Conservation (phyloP, 2,329 filamentous ascomycete genomes). For the Exophiala mesophila region DNA sequence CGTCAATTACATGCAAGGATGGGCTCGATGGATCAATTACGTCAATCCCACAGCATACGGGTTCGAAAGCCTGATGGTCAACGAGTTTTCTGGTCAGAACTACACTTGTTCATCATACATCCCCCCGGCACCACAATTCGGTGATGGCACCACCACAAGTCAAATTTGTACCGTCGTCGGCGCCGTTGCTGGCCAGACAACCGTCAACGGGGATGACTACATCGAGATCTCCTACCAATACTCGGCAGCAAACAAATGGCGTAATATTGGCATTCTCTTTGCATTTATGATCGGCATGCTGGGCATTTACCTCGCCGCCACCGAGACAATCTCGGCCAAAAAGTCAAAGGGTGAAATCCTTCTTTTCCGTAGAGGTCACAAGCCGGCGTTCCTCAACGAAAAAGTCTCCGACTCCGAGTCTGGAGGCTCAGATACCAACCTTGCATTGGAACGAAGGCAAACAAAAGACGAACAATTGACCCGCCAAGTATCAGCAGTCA, state of each 20-base stretch:
- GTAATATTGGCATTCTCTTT: constrained; percentile 66
- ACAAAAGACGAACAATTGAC: constrained; percentile 11
- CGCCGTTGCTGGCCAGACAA: constrained; percentile 47
- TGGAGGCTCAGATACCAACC: constrained; percentile 6
- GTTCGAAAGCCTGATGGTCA: constrained; percentile 56
- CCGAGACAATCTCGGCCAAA: constrained; percentile 60
- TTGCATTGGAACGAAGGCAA: constrained; percentile 11
- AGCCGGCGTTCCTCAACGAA: constrained; percentile 41
- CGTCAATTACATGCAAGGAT: constrained; percentile 54
- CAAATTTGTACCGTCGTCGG: constrained; percentile 63
- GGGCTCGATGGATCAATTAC: constrained; percentile 65
- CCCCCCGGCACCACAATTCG: constrained; percentile 46
- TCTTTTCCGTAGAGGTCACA: constrained; percentile 65
- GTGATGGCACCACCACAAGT: constrained; percentile 57
- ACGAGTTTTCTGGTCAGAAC: constrained; percentile 54
- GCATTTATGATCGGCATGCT: constrained; percentile 62
- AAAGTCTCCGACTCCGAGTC: constrained; percentile 9
- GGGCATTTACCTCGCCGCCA: constrained; percentile 55
- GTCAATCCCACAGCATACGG: constrained; percentile 62
- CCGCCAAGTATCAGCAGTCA: constrained; percentile 14
- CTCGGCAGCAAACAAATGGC: constrained; percentile 56
- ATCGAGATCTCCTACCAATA: constrained; percentile 55
- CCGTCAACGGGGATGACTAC: constrained; percentile 57
- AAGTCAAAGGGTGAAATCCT: constrained; percentile 74
- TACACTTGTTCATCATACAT: constrained; percentile 52